Base-by-base conservation (phyloP, 2,329 filamentous ascomycete species). In the Amauroascus niger region DNA sequence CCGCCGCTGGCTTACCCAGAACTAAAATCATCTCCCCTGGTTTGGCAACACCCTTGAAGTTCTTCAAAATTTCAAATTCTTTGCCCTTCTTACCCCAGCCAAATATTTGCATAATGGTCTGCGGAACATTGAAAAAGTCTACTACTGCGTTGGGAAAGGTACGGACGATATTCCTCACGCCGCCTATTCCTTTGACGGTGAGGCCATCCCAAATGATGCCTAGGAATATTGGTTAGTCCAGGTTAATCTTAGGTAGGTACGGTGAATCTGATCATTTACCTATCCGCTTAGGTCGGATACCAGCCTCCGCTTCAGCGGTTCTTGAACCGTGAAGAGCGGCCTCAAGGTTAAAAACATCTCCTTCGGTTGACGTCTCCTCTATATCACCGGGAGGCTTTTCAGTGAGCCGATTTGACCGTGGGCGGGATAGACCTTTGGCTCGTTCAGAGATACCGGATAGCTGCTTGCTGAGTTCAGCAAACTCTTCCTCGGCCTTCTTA, bases 11-110 rank as follows among this genome's bases (percentile, higher is more conserved):
- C 57, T 83, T 79, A 20, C 88, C 88, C 6, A 94, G 75, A 0
- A 94, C 88, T 1, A 94, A 75, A 0, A 91, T 79, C 88, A 95
- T 95, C 74, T 95, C 89, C 0, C 89, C 90, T 0, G 88, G 86
- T 58, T 84, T 82, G 54, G 82, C 80, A 1, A 86, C 76, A 30
- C 84, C 71, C 28, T 61, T 62, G 45, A 59, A 93, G 59, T 79
- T 75, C 57, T 87, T 77, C 22, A 95, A 71, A 44, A 95, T 83
- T 5, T 87, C 83, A 39, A 83, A 79, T 65, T 94, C 85, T 30
- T 74, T 74, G 1, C 83, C 83, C 66, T 86, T 87, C 54, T 79
- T 80, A 0, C 82, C 81, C 14, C 82, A 63, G 0, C 86, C 84
- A 1, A 90, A 70, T 8, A 88, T 62, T 16, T 72, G 74, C 69